Base-by-base conservation (phyloP, 768 basidiomycete species). In the Inosperma sp. region DNA sequence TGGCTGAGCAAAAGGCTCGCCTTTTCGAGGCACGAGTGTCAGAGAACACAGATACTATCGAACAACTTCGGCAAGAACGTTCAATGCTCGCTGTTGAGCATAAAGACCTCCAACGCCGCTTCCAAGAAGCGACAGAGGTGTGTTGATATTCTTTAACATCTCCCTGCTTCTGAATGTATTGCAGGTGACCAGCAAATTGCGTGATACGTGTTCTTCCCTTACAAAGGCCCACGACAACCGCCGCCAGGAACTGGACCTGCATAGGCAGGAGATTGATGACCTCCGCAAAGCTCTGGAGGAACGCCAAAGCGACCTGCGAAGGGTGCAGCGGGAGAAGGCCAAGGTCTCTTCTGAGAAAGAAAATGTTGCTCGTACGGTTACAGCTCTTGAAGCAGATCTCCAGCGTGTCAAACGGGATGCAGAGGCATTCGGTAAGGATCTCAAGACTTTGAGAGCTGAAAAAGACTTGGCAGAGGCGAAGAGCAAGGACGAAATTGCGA, bases 31-130 rank as follows among this genome's bases (percentile, higher is more conserved):
- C 67, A 37, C 84, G 79, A 50, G 82, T 88, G 9, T 67, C 75
- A 9, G 84, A 87, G 65, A 93, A 90, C 51, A 67, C 73, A 0
- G 78, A 81, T 52, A 78, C 80, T 3, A 86, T 92, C 41, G 81
- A 88, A 22, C 80, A 85, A 25, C 71, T 93, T 26, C 80, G 91
- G 17, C 79, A 85, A 53, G 91, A 93, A 60, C 84, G 88, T 3
- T 77, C 84, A 23, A 63, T 84, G 41, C 78, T 93, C 21, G 75
- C 74, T 7, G 65, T 70, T 13, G 87, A 92, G 57, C 81, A 91
- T 60, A 86, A 86, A 62, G 75, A 79, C 39, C 74, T 93, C 25
- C 87, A 92, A 61, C 75, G 75, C 17, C 80, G 78, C 16, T 84
- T 83, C 57, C 66, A 79, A 3, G 80, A 87, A 36, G 73, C 79